phyloP scores from a whole-genome alignment of 495 filamentous ascomycete genomes.

The Penicillium longicatenatum region DNA sequence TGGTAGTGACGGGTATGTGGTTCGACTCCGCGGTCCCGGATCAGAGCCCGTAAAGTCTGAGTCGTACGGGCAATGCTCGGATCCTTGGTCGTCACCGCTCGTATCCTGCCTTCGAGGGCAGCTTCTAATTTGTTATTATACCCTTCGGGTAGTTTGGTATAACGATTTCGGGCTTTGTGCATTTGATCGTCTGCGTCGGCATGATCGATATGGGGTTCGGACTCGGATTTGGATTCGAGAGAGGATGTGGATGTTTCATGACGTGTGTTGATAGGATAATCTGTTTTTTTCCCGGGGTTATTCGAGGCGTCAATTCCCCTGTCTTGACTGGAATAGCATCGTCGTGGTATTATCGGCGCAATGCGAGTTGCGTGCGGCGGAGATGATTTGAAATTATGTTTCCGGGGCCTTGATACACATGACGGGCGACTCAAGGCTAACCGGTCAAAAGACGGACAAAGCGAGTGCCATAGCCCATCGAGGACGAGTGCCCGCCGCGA shows the following conservation, averaged over 20 bases:
- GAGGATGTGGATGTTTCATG: not conserved
- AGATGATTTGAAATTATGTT: conserved; percentile 13
- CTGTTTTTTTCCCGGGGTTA: not conserved
- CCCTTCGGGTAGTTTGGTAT: not conserved
- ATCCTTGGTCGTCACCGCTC: conserved; percentile 17
- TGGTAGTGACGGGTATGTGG: conserved; percentile 72
- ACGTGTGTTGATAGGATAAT: not conserved
- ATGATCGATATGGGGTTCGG: not conserved
- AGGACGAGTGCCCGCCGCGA: conserved; percentile 47
- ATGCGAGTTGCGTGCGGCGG: conserved; percentile 8
- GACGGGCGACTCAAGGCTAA: conserved; percentile 17
- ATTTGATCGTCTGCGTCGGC: not conserved
- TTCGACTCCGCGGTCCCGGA: conserved; percentile 60
- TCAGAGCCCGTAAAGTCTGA: conserved; percentile 44
- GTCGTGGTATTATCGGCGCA: conserved; percentile 19
- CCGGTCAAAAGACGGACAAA: conserved; percentile 59
- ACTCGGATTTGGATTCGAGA: not conserved
- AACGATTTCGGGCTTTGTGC: not conserved
- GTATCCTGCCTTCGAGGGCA: conserved; percentile 30
- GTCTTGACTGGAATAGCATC: conserved; percentile 25
- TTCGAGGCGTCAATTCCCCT: not conserved
- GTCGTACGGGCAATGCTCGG: conserved; percentile 30
- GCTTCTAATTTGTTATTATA: not conserved
- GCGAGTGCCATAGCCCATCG: conserved; percentile 67
- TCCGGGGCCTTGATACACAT: conserved; percentile 10